These are phyloP conservation scores for Metschnikowia matae DNA, from an alignment of 805 yeast genomes.

Conservation along the genomic window DNA sequence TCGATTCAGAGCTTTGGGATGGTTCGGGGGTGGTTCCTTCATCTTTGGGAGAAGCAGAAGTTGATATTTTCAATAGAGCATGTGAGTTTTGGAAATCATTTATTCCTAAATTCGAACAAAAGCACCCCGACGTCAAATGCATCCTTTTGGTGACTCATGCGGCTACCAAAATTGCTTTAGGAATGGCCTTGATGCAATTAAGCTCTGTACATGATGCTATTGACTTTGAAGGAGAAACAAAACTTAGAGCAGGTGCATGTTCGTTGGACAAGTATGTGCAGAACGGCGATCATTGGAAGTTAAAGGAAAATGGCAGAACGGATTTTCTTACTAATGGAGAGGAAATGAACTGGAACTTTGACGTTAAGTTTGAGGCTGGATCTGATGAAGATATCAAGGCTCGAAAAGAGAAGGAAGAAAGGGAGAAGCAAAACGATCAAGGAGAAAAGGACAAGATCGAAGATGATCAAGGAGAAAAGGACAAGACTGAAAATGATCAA, in stretches of 20 bases:
- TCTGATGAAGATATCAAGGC: conserved; percentile 78
- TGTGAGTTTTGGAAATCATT: conserved; percentile 50
- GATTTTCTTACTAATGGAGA: conserved; percentile 72
- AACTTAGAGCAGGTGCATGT: conserved; percentile 75
- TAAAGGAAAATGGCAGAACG: conserved; percentile 68
- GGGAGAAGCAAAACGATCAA: background rate
- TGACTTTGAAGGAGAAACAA: conserved; percentile 28
- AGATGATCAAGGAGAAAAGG: background rate
- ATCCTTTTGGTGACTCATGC: conserved; percentile 87
- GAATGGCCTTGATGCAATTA: conserved; percentile 65
- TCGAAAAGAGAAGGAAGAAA: conserved; percentile 27
- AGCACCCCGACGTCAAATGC: conserved; percentile 57
- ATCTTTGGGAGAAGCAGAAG: conserved; percentile 66
- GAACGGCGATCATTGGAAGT: conserved; percentile 48
- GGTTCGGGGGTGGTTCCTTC: conserved; percentile 59
- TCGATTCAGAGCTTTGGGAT: conserved; percentile 31
- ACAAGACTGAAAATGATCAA: background rate
- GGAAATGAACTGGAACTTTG: conserved; percentile 92
- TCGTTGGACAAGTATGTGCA: conserved; percentile 61
- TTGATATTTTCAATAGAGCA: conserved; percentile 64
- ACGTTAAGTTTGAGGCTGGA: conserved; percentile 76
- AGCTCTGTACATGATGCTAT: conserved; percentile 48
- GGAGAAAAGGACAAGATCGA: conserved; percentile 2
- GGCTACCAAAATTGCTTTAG: conserved; percentile 85
- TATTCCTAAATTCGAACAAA: conserved; percentile 51